Evolutionary conservation across 2,329 filamentous ascomycete species (phyloP), one percentile per base, ranked within the genome.

Genomic region (Epichloe uncinata): DNA sequence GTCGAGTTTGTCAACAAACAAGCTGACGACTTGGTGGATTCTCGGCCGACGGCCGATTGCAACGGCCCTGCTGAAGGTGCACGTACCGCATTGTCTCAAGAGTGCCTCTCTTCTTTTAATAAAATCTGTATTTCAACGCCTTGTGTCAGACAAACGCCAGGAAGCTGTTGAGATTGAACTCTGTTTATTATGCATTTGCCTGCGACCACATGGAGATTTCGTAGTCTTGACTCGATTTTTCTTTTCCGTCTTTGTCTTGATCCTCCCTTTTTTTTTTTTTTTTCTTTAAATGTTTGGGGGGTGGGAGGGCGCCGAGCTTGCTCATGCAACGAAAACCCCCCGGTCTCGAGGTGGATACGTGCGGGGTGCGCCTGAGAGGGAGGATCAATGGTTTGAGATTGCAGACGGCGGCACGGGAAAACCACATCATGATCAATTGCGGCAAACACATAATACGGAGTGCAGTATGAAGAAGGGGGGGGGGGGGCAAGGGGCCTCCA

Each of bases 21-120:
- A 26, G 7, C 22, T 26, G 22, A 26, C 22, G 22, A 26, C 22
- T 20, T 20, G 12, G 42, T 22, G 18, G 44, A 40, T 40, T 41
- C 42, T 38, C 48, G 42, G 42, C 48, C 36, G 38, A 40, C 47
- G 15, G 47, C 30, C 45, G 20, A n/a, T 22, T 34, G 40, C 45
- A 48, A 35, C 44, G 22, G 40, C 41, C n/a, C 34, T 26, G 12
- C 7, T 20, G 20, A 13, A 43, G 22, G 16, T 36, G 40, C 47
- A 45, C 47, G 47, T 49, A 49, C 47, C 41, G 35, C 42, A 49
- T 13, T 36, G 26, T 49, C 47, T 40, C 11, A 15, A 22, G 37
- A 13, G 11, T 9, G 47, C 40, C 15, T 34, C 47, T 26, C 37
- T 34, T 11, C n/a, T 8, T 36, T 33, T 6, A 22, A 44, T 15